Percentiles rank a stretch among this genome's conserved stretches.
Evolutionary conservation across 192 early-diverging fungal genomes (phyloP).

Genomic region (Mycoemilia scoparia): DNA sequence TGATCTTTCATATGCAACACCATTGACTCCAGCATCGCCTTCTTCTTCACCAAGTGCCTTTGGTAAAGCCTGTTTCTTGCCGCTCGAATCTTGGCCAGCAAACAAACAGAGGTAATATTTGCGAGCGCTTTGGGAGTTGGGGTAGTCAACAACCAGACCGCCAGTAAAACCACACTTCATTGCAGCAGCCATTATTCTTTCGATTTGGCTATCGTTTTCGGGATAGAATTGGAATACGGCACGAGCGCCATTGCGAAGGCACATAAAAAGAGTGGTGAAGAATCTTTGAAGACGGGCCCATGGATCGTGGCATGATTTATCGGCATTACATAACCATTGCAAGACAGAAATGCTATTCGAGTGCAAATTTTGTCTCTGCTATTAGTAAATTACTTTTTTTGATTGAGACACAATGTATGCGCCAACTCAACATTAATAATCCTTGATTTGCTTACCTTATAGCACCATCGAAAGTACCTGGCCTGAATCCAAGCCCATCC

Average conservation of each 20-base stretch:
- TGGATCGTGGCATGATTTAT: constrained; percentile 74
- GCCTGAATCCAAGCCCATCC: constrained; percentile 80
- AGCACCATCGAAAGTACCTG: constrained; percentile 91
- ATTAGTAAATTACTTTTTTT: neutral
- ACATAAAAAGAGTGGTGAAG: constrained; percentile 84
- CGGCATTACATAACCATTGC: constrained; percentile 98
- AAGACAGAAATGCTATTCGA: constrained; percentile 89
- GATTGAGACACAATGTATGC: constrained; percentile 1
- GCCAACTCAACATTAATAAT: neutral
- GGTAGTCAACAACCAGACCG: constrained; percentile 88
- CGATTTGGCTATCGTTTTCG: constrained; percentile 83
- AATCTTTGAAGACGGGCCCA: constrained; percentile 67
- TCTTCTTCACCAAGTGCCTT: constrained; percentile 15
- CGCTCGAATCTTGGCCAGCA: constrained; percentile 53
- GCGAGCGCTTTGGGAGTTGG: constrained; percentile 89
- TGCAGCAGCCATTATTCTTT: constrained; percentile 74
- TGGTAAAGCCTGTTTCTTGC: constrained; percentile 19
- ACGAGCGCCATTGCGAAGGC: constrained; percentile 69
- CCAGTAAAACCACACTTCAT: constrained; percentile 90
- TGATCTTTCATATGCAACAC: constrained; percentile 16
- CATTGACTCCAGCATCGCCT: neutral
- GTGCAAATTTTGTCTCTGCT: no score
- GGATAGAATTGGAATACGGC: constrained; percentile 98
- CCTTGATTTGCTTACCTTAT: no score
- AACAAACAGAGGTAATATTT: constrained; percentile 94